phyloP scores from a whole-genome alignment of 352 stramenopile species.

The Globisporangium acanthophoron region DNA sequence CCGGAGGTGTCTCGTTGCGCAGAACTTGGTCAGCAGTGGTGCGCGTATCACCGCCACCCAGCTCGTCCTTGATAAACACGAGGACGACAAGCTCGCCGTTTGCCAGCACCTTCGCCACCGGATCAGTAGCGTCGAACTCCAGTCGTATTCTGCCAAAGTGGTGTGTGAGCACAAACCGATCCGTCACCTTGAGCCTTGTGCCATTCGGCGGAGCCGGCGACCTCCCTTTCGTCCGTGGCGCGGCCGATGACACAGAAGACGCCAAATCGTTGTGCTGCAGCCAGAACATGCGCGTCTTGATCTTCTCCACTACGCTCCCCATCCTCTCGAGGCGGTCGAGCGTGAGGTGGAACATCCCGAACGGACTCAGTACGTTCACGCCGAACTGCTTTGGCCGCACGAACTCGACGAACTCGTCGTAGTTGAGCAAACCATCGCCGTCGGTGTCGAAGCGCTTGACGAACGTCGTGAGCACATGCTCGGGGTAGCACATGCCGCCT shows the following conservation, averaged over 20 bases:
- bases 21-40: too few species aligned
- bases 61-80: conserved; percentile 6
- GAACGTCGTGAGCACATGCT: conserved; percentile 25
- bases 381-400: conserved; percentile 37
- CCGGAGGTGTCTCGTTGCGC: neutral
- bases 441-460: conserved; percentile 41
- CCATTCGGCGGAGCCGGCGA: neutral
- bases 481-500: conserved; percentile 25
- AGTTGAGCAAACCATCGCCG: conserved; percentile 33
- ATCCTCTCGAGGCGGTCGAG: conserved; percentile 22
- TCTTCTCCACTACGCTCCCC: conserved; percentile 24
- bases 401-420: conserved; percentile 45
- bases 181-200: conserved; percentile 26
- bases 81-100: conserved; percentile 46
- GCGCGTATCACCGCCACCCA: neutral
- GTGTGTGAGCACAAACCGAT: conserved; percentile 26
- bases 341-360: conserved; percentile 38
- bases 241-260: conserved; percentile 5
- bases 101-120: conserved; percentile 19
- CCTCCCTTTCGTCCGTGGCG: neutral
- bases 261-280: conserved; percentile 50
- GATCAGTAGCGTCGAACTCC: conserved; percentile 15
- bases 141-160: conserved; percentile 32
- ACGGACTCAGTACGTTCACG: conserved; percentile 37
- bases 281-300: conserved; percentile 49